Evolutionary conservation across 2,329 filamentous ascomycete genomes (phyloP).

Genomic region (Nigrospora osmanthi): DNA sequence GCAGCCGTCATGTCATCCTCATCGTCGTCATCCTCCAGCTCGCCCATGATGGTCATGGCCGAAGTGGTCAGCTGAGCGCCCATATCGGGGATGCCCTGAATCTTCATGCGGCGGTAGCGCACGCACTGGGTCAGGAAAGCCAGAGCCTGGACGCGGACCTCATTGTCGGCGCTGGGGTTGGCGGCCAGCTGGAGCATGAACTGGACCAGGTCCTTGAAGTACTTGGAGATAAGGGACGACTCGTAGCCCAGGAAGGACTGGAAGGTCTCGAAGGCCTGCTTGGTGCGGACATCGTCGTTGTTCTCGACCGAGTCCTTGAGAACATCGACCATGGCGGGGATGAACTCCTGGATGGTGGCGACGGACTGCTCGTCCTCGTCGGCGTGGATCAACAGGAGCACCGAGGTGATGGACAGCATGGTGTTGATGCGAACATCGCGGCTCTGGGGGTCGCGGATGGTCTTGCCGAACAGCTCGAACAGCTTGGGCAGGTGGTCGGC

Average conservation of each 20-base stretch:
- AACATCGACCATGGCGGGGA: slow-evolving; percentile 84
- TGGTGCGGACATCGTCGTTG: slow-evolving; percentile 78
- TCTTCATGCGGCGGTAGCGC: slow-evolving; percentile 88
- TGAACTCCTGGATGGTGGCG: slow-evolving; percentile 66
- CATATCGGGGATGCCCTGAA: slow-evolving; percentile 78
- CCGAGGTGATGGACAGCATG: slow-evolving; percentile 78
- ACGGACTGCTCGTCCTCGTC: slow-evolving; percentile 75
- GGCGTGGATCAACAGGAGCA: slow-evolving; percentile 79
- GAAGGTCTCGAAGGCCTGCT: slow-evolving; percentile 93
- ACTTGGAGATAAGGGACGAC: slow-evolving; percentile 70
- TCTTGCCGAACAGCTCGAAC: slow-evolving; percentile 75
- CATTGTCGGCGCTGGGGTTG: slow-evolving; percentile 72
- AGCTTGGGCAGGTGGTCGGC: slow-evolving; percentile 72
- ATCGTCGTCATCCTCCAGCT: slow-evolving; percentile 70
- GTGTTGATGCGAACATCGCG: slow-evolving; percentile 92
- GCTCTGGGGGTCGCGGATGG: slow-evolving; percentile 85
- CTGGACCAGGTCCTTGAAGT: slow-evolving; percentile 82
- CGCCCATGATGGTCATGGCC: slow-evolving; percentile 81
- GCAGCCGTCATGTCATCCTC: slow-evolving; percentile 82
- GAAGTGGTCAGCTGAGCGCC: slow-evolving; percentile 82
- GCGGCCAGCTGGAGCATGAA: slow-evolving; percentile 88
- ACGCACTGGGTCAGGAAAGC: slow-evolving; percentile 91
- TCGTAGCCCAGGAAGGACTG: slow-evolving; percentile 91
- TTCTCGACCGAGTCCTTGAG: slow-evolving; percentile 76
- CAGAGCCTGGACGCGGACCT: slow-evolving; percentile 81